Conservation (phyloP, 495 filamentous ascomycete genomes). For the Aspergillus carlsbadensis region DNA sequence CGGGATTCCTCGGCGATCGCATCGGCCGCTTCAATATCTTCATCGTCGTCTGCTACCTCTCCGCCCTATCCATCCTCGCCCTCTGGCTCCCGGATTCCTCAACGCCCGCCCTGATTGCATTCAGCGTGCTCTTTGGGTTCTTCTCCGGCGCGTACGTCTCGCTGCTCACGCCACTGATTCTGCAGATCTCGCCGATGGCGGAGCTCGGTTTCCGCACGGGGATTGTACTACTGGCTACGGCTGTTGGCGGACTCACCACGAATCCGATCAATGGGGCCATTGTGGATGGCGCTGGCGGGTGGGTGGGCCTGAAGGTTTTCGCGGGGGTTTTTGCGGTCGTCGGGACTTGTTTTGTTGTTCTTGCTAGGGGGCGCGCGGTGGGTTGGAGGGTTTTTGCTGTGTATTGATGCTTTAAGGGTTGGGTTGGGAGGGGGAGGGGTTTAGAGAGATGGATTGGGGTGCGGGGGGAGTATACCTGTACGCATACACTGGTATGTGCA, state of each 20-base stretch:
- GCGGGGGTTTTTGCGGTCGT: slow-evolving; percentile 23
- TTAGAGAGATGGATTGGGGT: too few species aligned
- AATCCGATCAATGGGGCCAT: slow-evolving; percentile 63
- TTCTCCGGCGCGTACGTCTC: slow-evolving; percentile 33
- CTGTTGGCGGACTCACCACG: slow-evolving; percentile 48
- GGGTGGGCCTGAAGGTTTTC: slow-evolving; percentile 25
- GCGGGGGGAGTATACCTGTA: too few species aligned
- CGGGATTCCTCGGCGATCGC: slow-evolving; percentile 28
- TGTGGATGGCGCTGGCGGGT: slow-evolving; percentile 15
- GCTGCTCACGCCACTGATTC: slow-evolving; percentile 26
- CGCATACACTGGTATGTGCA: too few species aligned
- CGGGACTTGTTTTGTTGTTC: slow-evolving; percentile 14
- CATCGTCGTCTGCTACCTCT: slow-evolving; percentile 19
- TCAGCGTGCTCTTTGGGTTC: slow-evolving; percentile 33
- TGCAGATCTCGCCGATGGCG: slow-evolving; percentile 26
- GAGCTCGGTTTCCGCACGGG: slow-evolving; percentile 30
- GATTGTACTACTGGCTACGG: slow-evolving; percentile 18
- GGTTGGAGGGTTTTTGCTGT: too few species aligned
- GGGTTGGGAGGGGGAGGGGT: too few species aligned
- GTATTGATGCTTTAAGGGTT: too few species aligned
- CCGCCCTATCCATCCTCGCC: slow-evolving; percentile 29
- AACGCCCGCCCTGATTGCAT: slow-evolving; percentile 28
- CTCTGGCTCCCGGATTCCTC: slow-evolving; percentile 31
- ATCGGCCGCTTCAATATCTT: slow-evolving; percentile 38
- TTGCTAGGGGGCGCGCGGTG: too few species aligned